A percentile compares a stretch with the other conserved stretches of the same genome.
phyloP scores from a whole-genome alignment of 176 grass and related monocot species.

The Aechmea fasciata region DNA sequence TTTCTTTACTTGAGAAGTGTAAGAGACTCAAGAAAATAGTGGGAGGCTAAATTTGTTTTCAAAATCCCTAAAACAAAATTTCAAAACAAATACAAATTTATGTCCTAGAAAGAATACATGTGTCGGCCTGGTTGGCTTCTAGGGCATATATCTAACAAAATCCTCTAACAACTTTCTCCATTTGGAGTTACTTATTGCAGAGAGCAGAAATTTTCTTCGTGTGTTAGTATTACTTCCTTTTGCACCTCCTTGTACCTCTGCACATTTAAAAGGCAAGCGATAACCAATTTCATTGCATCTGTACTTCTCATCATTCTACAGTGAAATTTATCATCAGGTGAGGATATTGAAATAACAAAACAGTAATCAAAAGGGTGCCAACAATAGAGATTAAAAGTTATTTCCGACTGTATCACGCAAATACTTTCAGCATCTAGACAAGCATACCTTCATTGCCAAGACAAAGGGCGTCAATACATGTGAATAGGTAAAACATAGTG shows the following conservation, averaged over 20 bases:
- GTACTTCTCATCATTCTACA: conserved; percentile 77
- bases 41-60: too few relatives aligned
- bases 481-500: background rate
- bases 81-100: too few relatives aligned
- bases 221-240: conserved; percentile 46
- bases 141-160: too few relatives aligned
- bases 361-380: background rate
- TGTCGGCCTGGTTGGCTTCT: too few relatives aligned
- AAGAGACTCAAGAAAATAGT: too few relatives aligned
- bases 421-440: too few relatives aligned
- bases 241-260: conserved; percentile 31
- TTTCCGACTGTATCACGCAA: too few relatives aligned
- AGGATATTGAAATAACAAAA: background rate
- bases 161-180: conserved; percentile 61
- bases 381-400: background rate
- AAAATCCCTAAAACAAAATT: too few relatives aligned
- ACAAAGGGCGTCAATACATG: background rate
- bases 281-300: conserved; percentile 88
- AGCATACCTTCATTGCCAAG: conserved; percentile 48
- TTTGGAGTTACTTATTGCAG: conserved; percentile 13
- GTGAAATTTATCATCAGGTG: background rate
- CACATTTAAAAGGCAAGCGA: conserved; percentile 78
- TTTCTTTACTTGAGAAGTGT: too few relatives aligned
- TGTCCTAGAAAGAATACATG: too few relatives aligned
- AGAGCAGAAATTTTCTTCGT: conserved; percentile 23